Evolutionary conservation across 805 yeast genomes (phyloP), one percentile per base, ranked within the genome.

Genomic region (Saturnispora dispora): DNA sequence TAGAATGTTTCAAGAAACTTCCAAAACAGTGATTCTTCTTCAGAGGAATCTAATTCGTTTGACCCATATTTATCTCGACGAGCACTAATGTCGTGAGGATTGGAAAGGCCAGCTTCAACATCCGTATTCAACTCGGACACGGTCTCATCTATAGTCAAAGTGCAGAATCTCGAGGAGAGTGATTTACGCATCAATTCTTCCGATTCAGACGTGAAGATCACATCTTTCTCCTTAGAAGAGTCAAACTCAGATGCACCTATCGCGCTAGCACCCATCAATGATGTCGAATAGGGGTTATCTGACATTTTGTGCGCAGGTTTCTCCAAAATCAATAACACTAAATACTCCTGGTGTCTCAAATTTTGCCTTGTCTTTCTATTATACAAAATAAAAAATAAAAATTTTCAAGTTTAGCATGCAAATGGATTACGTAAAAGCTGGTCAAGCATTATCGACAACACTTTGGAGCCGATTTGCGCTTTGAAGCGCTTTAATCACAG

Each of bases 1-100:
- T 87, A 82, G 62, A 93, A 93, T 51, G 83, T 88, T 53, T 83
- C 73, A 9, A 88, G 48, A 60, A 93, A 93, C 65, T 87, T 85
- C 69, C 76, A 66, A n/a, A 79, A 53, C 43, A 91, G 62, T 55
- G 74, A 79, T 58, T 90, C 96, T 22, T 83, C 87, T 49, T 88
- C 96, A 18, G 88, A 95, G 3, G 73, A 71, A 7, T 72, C 70
- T 46, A 95, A 74, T 60, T 88, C 97, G 66, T 93, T 93, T 37
- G 76, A 57, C 2, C 99, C 99, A 63, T 88, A 84, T 17, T 82
- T 71, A 22, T 81, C 73, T 58, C 91, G 77, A 58, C 98, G 75
- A 60, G 78, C 77, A 17, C 78, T 67, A 20, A 87, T 80, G 53
- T 90, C 98, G 52, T 81, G 89, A 32, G 72, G 71, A 42, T 83